Conservation (phyloP, 306 rosid genomes). For the Sphenostylis stenocarpa region DNA sequence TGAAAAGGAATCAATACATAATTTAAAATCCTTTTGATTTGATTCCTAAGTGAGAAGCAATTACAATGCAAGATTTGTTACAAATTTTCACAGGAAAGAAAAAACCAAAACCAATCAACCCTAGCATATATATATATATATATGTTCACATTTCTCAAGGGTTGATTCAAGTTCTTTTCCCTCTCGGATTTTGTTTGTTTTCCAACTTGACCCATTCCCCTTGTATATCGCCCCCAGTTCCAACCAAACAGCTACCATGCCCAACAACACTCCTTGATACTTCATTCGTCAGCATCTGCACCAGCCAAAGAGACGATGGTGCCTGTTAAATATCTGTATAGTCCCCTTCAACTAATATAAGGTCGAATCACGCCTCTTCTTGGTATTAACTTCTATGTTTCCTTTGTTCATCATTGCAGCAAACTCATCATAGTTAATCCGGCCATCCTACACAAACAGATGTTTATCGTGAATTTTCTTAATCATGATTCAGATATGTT, state of each 20-base stretch:
- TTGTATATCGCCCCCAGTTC: constrained; percentile 1
- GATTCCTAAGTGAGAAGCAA: constrained; percentile 33
- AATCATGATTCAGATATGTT: neutral
- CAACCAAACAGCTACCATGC: constrained; percentile 30
- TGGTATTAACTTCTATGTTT: constrained; percentile 60
- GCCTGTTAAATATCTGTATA: neutral
- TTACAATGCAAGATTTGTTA: constrained; percentile 24
- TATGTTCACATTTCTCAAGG: constrained; percentile 14
- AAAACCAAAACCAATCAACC: constrained; percentile 5
- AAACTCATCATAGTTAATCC: constrained; percentile 90
- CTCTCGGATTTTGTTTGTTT: constrained; percentile 12
- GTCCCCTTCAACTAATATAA: constrained; percentile 13
- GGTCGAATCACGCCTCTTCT: constrained; percentile 66
- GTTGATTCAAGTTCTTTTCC: constrained; percentile 23
- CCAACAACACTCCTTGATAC: neutral
- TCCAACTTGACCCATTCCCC: constrained; percentile 31
- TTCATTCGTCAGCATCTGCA: constrained; percentile 28
- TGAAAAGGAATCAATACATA: neutral
- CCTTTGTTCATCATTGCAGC: constrained; percentile 98
- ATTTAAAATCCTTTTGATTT: constrained; percentile 22
- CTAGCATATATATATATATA: neutral
- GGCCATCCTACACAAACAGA: constrained; percentile 69
- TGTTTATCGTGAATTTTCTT: neutral
- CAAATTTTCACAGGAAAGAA: neutral
- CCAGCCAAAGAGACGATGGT: neutral